Evolutionary conservation across 2,329 filamentous ascomycete species (phyloP).

Genomic region (Berkeleyomyces basicola): DNA sequence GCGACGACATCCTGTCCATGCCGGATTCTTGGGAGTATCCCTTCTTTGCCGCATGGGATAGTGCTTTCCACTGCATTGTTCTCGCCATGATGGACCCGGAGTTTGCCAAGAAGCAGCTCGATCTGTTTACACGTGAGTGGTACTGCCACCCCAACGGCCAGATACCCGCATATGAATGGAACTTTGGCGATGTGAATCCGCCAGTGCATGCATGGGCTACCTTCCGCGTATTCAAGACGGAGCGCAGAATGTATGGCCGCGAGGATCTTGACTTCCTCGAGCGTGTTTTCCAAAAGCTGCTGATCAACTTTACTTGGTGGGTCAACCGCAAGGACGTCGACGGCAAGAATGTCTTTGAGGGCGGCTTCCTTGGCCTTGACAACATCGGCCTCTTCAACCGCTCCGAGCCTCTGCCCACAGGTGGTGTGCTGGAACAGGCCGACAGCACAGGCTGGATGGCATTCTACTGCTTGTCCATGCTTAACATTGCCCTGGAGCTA

Average conservation of each 20-base stretch:
- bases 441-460: constrained; percentile 99
- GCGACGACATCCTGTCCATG: constrained; percentile 94
- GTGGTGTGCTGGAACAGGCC: constrained; percentile 84
- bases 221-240: constrained; percentile 94
- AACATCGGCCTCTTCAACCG: constrained; percentile 97
- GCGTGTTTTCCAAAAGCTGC: constrained; percentile 85
- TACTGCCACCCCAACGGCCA: constrained; percentile 98
- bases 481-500: constrained; percentile 89
- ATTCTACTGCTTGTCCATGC: constrained; percentile 90
- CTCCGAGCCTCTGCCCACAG: constrained; percentile 84
- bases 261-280: constrained; percentile 93
- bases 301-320: constrained; percentile 99
- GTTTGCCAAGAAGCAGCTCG: constrained; percentile 94
- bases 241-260: constrained; percentile 88
- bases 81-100: constrained; percentile 95
- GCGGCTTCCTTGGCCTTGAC: constrained; percentile 86
- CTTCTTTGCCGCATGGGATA: constrained; percentile 96
- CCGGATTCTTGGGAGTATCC: constrained; percentile 98
- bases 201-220: constrained; percentile 93
- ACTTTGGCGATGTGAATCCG: constrained; percentile 92
- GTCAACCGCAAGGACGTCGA: constrained; percentile 90
- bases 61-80: constrained; percentile 90
- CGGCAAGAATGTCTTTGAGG: constrained; percentile 94
- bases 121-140: constrained; percentile 92
- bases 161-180: constrained; percentile 88